These are phyloP conservation scores for Trichocomaceae sp. DNA, from an alignment of 2,329 filamentous ascomycete species.

Conservation along the genomic window DNA sequence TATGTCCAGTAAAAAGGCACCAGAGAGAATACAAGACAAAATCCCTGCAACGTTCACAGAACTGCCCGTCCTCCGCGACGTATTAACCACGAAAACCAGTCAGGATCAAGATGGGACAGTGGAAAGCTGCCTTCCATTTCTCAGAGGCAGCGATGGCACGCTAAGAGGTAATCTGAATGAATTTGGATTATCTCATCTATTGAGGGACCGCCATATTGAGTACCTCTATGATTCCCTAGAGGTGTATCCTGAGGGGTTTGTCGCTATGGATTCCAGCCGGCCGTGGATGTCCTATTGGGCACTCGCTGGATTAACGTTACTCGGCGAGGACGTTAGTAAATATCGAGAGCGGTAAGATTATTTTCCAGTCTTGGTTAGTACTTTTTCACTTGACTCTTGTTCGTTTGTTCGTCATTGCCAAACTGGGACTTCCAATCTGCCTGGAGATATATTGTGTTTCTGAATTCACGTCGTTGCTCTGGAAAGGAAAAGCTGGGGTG, in stretches of 20 bases:
- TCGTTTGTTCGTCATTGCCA: neutral
- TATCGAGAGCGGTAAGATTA: conserved; percentile 57
- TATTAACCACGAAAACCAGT: conserved; percentile 62
- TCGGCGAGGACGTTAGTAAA: conserved; percentile 64
- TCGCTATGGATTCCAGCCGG: conserved; percentile 73
- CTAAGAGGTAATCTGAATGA: conserved; percentile 55
- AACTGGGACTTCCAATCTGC: neutral
- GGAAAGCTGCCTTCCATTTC: conserved; percentile 60
- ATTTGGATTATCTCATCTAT: conserved; percentile 68
- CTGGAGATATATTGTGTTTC: neutral
- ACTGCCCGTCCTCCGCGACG: conserved; percentile 59
- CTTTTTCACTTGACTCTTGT: neutral
- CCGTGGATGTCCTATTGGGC: conserved; percentile 97
- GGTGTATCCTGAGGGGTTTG: conserved; percentile 62
- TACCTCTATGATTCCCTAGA: conserved; percentile 45
- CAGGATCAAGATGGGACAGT: conserved; percentile 62
- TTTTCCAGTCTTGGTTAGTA: conserved; percentile 1
- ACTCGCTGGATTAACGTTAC: conserved; percentile 63
- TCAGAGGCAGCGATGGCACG: conserved; percentile 47
- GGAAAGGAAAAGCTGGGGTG: neutral
- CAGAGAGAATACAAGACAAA: neutral
- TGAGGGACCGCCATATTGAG: conserved; percentile 51
- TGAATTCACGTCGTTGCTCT: neutral
- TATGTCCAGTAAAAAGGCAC: neutral
- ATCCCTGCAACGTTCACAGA: conserved; percentile 34